Evolutionary conservation across 2,329 filamentous ascomycete species (phyloP), one percentile per base, ranked within the genome.

Genomic region (Stagonosporopsis cucurbitacearum): DNA sequence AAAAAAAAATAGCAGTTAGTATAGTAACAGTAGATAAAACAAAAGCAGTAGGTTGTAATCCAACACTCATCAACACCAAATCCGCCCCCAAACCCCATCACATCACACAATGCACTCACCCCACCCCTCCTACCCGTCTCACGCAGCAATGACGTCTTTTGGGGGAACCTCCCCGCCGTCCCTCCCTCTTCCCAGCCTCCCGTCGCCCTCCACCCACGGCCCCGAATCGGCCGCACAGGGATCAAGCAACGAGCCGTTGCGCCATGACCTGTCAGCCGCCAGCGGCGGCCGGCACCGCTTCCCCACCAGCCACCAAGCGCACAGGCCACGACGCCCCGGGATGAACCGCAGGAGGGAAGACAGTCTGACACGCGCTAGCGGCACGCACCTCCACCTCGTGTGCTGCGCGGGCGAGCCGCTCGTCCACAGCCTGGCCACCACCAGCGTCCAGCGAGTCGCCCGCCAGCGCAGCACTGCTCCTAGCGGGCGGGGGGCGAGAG

Each of bases 231-330:
- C 40, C 19, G n/a, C 19, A 26, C 41, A 19, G 19, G 33, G 35
- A 33, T 46, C 37, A 25, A 4, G 44, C 43, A 30, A 30, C 44
- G 37, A 54, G 51, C 51, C 44, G 51, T 48, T 48, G 44, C 37
- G 44, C 30, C 23, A 37, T 54, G 44, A 44, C 37, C 30, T 40
- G 30, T 32, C n/a, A 12, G 26, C 33, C n/a, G 33, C 50, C 43
- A 37, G 37, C 26, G 51, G 51, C 15, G 19, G 20, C 6, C 51
- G 52, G 45, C 46, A 33, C 17, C 33, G 28, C 40, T 54, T 54
- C 51, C 51, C 45, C 51, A 44, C 20, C 46, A 45, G 46, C 45
- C 46, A 50, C 28, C 28, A 15, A 28, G 45, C 41, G 46, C 28
- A 44, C 45, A 33, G 51, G 22, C 25, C 40, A 17, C 33, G 15